These are phyloP conservation scores for Puccinellia tenuiflora DNA, from an alignment of 176 grass and related monocot species.

Conservation along the genomic window DNA sequence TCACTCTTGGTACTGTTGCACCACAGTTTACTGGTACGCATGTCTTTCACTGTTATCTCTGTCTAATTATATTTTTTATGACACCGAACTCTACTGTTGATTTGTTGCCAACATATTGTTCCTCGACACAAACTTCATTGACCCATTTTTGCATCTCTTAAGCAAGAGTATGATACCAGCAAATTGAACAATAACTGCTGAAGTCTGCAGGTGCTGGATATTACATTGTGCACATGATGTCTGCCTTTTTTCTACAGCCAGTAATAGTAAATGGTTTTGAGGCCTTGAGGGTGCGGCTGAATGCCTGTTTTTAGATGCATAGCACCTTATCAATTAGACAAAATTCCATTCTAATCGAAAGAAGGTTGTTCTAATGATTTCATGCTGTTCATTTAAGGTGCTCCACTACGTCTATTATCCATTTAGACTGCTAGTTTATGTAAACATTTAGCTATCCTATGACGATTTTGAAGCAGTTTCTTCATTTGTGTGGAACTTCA, in stretches of 20 bases:
- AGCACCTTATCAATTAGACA: background rate
- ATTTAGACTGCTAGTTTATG: background rate
- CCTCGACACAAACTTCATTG: background rate
- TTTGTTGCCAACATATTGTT: background rate
- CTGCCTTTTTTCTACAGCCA: background rate
- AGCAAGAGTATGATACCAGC: background rate
- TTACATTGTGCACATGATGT: background rate
- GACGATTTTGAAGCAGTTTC: background rate
- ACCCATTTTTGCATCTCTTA: background rate
- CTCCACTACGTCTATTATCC: background rate
- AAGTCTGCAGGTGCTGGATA: background rate
- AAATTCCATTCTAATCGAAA: background rate
- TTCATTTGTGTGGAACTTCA: slow-evolving; percentile 15
- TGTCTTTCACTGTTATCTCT: background rate
- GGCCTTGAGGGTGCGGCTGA: background rate
- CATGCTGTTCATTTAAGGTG: background rate
- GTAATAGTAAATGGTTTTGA: background rate
- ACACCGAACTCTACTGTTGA: background rate
- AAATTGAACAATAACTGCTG: background rate
- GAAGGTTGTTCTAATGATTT: background rate
- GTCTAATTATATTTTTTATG: background rate
- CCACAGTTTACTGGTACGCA: slow-evolving; percentile 89
- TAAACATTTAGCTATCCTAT: background rate
- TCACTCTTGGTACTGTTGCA: slow-evolving; percentile 94
- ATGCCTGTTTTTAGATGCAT: background rate